phyloP scores from a whole-genome alignment of 2,329 filamentous ascomycete genomes.

The Pseudogymnoascus sp. region DNA sequence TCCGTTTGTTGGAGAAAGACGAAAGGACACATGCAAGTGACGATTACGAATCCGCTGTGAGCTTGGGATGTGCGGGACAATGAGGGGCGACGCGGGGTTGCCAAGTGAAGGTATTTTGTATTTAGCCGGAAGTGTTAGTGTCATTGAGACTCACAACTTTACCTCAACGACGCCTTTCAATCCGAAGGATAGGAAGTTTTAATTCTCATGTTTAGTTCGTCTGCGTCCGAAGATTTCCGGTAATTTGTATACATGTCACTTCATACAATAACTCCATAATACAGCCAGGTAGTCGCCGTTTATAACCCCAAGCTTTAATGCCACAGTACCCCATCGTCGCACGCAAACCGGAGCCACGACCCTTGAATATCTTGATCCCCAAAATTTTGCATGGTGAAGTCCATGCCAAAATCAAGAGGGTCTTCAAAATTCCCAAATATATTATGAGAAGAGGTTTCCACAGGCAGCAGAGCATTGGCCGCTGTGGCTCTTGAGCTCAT shows the following conservation, averaged over 20 bases:
- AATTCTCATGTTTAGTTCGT: neutral
- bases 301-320: neutral
- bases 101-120: slow-evolving; percentile 1
- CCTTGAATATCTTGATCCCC: neutral
- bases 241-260: neutral
- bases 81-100: slow-evolving; percentile 5
- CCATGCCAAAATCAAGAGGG: neutral
- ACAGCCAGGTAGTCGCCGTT: neutral
- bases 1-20: slow-evolving; percentile 1
- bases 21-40: neutral
- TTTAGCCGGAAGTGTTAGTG: slow-evolving; percentile 2
- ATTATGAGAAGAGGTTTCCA: neutral
- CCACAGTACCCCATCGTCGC: neutral
- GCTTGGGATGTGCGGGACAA: neutral
- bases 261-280: neutral
- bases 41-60: neutral
- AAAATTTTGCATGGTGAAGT: neutral
- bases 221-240: neutral
- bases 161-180: neutral
- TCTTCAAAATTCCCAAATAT: neutral
- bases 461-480: neutral
- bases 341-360: neutral
- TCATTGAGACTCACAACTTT: neutral
- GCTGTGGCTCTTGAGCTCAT: slow-evolving; percentile 9
- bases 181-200: neutral